These are phyloP conservation scores for Populus trichocarpa DNA, from an alignment of 441 rosid genomes.

Conservation along the genomic window DNA sequence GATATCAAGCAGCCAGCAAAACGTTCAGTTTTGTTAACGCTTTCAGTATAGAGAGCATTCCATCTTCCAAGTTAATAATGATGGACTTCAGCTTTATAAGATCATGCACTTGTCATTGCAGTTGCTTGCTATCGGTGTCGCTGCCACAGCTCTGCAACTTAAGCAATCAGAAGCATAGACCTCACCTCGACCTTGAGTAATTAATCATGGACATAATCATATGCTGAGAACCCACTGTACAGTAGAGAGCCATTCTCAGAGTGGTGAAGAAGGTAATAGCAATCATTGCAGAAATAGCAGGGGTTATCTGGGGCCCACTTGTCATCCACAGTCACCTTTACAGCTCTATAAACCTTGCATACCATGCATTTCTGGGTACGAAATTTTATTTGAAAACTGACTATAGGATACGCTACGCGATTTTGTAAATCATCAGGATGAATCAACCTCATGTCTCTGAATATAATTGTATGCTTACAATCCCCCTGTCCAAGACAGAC, in stretches of 20 bases:
- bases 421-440: slow-evolving; percentile 69
- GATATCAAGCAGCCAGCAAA: too few species aligned
- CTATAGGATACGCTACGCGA: slow-evolving; percentile 63
- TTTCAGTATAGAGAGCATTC: too few species aligned
- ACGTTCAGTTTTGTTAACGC: too few species aligned
- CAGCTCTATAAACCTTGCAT: slow-evolving; percentile 60
- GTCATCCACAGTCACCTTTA: slow-evolving; percentile 55
- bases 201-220: slow-evolving; percentile 59
- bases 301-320: slow-evolving; percentile 71
- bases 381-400: slow-evolving; percentile 41
- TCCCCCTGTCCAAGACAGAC: slow-evolving; percentile 50
- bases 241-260: slow-evolving; percentile 35
- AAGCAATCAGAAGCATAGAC: not conserved
- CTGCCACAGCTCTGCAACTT: not conserved
- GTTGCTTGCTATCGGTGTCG: not conserved
- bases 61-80: too few species aligned
- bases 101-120: too few species aligned
- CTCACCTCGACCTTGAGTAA: not conserved
- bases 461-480: slow-evolving; percentile 78
- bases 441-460: slow-evolving; percentile 78
- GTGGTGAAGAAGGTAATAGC: slow-evolving; percentile 65
- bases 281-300: slow-evolving; percentile 71
- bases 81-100: too few species aligned
- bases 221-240: slow-evolving; percentile 40
- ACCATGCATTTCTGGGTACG: slow-evolving; percentile 62